Evolutionary conservation across 768 basidiomycete genomes (phyloP).

Genomic region (Amanita fuliginea): DNA sequence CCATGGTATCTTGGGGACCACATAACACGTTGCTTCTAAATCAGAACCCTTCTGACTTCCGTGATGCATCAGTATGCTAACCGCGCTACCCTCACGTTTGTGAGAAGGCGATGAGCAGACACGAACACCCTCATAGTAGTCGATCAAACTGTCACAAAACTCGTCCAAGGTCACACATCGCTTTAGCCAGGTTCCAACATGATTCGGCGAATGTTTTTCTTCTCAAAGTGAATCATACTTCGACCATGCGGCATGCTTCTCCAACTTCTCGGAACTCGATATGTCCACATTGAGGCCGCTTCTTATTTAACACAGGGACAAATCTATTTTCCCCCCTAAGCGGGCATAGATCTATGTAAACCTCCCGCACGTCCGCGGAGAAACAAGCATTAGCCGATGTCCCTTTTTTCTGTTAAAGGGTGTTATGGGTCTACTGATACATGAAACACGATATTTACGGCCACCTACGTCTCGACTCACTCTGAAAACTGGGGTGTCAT

Average conservation of each 20-base stretch:
- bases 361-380: not conserved
- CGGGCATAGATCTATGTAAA: not conserved
- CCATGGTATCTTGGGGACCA: not conserved
- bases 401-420: not conserved
- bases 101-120: not conserved
- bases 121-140: not conserved
- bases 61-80: not conserved
- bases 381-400: slow-evolving; percentile 2
- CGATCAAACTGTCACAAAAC: not conserved
- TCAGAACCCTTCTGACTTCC: not conserved
- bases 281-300: not conserved
- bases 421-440: not conserved
- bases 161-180: not conserved
- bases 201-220: not conserved
- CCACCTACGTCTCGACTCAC: not conserved
- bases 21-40: not conserved
- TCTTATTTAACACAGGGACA: not conserved
- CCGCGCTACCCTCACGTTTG: not conserved
- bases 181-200: not conserved
- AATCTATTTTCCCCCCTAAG: not conserved
- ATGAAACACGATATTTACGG: not conserved
- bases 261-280: not conserved
- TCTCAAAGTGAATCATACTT: not conserved
- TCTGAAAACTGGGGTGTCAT: not conserved
- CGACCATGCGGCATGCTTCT: not conserved